A percentile compares a stretch with the other conserved stretches of the same genome.
Conservation (phyloP, 139 green algal genomes). For the Chlamydomonas applanata region DNA sequence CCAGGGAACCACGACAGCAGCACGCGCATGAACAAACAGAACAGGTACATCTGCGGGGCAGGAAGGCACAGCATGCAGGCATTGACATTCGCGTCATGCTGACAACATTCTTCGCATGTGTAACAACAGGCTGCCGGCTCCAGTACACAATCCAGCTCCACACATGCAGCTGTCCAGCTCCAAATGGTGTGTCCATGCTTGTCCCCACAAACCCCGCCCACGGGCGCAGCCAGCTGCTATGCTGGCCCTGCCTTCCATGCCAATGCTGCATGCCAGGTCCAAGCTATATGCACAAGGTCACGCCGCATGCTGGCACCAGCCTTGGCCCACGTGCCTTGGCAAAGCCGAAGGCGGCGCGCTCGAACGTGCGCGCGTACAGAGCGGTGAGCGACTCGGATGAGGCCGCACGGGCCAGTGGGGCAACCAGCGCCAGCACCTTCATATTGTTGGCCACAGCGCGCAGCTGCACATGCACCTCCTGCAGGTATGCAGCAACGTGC, state of each 20-base stretch:
- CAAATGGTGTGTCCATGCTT: too few species aligned
- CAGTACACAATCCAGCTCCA: too few species aligned
- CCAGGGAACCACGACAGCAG: constrained; percentile 95
- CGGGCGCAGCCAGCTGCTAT: too few species aligned
- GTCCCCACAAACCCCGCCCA: too few species aligned
- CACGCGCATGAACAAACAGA: constrained; percentile 93
- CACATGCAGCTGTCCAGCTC: too few species aligned
- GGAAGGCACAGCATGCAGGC: too few species aligned
- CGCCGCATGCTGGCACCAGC: not conserved
- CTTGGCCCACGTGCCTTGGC: constrained; percentile 53
- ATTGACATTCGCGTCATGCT: too few species aligned
- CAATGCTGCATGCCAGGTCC: too few species aligned
- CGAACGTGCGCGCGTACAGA: constrained; percentile 62
- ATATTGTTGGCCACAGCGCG: constrained; percentile 9
- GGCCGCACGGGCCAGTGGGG: constrained; percentile 32
- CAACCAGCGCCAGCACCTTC: constrained; percentile 39
- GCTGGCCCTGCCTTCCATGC: too few species aligned
- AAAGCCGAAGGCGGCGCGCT: constrained; percentile 62
- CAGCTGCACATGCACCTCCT: constrained; percentile 39
- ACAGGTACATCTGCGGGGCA: constrained; percentile 89
- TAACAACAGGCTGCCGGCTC: too few species aligned
- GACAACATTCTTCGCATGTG: too few species aligned
- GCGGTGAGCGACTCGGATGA: constrained; percentile 41
- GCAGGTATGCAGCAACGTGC: not conserved
- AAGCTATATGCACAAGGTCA: too few species aligned